A percentile compares a stretch with the other conserved stretches of the same genome.
Conservation (phyloP, 2,329 filamentous ascomycete species). For the Apiospora saccharicola region DNA sequence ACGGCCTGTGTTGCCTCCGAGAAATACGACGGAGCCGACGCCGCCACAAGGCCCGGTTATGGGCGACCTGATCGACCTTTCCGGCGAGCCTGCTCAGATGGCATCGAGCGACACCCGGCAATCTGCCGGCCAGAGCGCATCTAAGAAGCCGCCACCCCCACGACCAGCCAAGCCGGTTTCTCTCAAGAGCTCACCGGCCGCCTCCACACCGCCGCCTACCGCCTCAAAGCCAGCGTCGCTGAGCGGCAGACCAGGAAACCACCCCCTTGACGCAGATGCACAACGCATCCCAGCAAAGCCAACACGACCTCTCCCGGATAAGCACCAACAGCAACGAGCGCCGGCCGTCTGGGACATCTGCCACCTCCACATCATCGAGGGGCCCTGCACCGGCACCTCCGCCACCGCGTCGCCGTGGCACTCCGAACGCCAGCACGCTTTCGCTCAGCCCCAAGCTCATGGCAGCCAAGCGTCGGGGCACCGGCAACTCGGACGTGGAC, state of each 20-base stretch:
- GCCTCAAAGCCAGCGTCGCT: slow-evolving; percentile 44
- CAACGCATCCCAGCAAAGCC: slow-evolving; percentile 46
- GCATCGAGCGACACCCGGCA: slow-evolving; percentile 45
- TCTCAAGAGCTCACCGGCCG: slow-evolving; percentile 51
- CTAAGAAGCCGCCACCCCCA: slow-evolving; percentile 52
- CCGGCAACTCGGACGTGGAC: slow-evolving; percentile 47
- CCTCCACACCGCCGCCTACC: slow-evolving; percentile 45
- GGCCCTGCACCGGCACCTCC: slow-evolving; percentile 51
- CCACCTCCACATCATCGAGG: slow-evolving; percentile 29
- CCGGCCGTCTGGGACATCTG: slow-evolving; percentile 29
- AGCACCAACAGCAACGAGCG: slow-evolving; percentile 31
- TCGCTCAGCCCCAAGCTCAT: slow-evolving; percentile 42
- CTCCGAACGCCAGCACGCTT: slow-evolving; percentile 43
- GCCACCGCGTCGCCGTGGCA: slow-evolving; percentile 54
- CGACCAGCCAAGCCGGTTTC: slow-evolving; percentile 65
- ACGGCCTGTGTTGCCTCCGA: slow-evolving; percentile 46
- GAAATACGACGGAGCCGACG: slow-evolving; percentile 34
- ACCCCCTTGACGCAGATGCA: slow-evolving; percentile 52
- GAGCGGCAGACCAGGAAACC: slow-evolving; percentile 33
- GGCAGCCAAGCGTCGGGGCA: slow-evolving; percentile 39
- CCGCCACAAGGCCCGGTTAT: slow-evolving; percentile 51
- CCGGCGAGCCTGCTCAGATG: slow-evolving; percentile 56
- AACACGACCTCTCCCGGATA: slow-evolving; percentile 21
- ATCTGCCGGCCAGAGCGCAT: slow-evolving; percentile 35
- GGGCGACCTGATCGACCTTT: slow-evolving; percentile 68